phyloP scores from a whole-genome alignment of 257 asterid species.

The Osmanthus fragrans region DNA sequence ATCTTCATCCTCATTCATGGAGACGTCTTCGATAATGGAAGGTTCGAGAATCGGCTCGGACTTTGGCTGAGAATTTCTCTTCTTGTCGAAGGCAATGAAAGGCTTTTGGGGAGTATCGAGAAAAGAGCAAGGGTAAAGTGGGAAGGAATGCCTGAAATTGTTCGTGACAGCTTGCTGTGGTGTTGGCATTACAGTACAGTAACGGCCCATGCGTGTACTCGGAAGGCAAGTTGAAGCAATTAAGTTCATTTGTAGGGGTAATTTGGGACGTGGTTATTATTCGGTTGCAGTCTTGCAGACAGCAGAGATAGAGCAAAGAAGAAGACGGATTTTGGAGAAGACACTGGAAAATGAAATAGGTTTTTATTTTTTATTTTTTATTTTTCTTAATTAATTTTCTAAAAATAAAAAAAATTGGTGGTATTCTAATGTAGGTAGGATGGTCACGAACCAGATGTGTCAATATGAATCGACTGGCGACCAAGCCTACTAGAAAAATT shows the following conservation, averaged over 20 bases:
- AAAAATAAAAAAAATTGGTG: too few relatives aligned
- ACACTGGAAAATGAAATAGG: background rate
- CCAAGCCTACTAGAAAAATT: too few relatives aligned
- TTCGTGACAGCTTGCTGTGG: slow-evolving; percentile 25
- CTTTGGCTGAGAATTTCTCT: slow-evolving; percentile 39
- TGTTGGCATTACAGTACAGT: slow-evolving; percentile 14
- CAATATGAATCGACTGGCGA: too few relatives aligned
- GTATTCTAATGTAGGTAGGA: too few relatives aligned
- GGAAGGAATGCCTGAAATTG: slow-evolving; percentile 18
- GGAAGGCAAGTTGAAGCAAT: slow-evolving; percentile 26
- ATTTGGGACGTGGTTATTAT: background rate
- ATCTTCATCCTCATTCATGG: slow-evolving; percentile 32
- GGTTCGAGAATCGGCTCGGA: slow-evolving; percentile 53
- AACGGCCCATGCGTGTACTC: background rate
- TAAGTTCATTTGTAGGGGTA: slow-evolving; percentile 26
- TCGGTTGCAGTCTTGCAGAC: background rate
- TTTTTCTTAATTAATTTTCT: background rate
- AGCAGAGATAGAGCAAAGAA: background rate
- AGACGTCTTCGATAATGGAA: slow-evolving; percentile 47
- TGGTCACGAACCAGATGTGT: too few relatives aligned
- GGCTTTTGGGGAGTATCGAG: slow-evolving; percentile 22
- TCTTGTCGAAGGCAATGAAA: slow-evolving; percentile 38
- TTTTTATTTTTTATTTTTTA: background rate
- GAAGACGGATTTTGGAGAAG: background rate
- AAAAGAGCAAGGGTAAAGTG: slow-evolving; percentile 28